Base-by-base conservation (phyloP, 331 rosid genomes). In the Prunus yedoensis region DNA sequence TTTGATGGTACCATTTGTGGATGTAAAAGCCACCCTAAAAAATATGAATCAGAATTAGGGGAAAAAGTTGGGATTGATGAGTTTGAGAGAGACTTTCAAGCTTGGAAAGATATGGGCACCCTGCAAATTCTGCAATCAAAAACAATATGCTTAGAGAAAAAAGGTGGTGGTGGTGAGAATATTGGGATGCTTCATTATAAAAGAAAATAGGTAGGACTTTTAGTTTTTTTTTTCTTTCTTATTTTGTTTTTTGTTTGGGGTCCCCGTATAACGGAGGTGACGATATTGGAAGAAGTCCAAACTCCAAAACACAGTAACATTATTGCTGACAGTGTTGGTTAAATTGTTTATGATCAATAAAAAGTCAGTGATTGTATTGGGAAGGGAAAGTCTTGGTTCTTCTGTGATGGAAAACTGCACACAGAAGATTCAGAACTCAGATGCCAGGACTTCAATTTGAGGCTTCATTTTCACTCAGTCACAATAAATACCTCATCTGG, bases 1-100 rank as follows among this genome's bases (percentile, higher is more conserved):
- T 80, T 87, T 85, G 88, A 79, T 46, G 50, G 43, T 77, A 17
- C 47, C 89, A 85, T 89, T 84, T 86, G 91, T 84, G 91, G 90
- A 61, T 76, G 66, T 52, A 25, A 63, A 43, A 70, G 71, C 23
- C 75, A 79, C 25, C 32, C 61, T 57, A 66, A 38, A 38, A 38
- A 38, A 28, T 57, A 61, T 14, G 23, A 28, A 28, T n/a, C 20
- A 28, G 53, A 9, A 75, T 4, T 14, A 4, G 4, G 28, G 12
- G 10, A 56, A 25, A 18, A 56, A 41, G n/a, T 67, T 66, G 70
- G 62, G 38, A 18, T 74, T 68, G 73, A 69, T 21, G 54, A 68
- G 51, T 77, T 56, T 68, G 75, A 77, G 62, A 67, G 74, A 61
- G 76, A 27, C 51, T 23, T 10, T 41, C 43, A 43, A 56, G 77